Conservation (phyloP, 2,329 filamentous ascomycete species). For the Tolypocladium ophioglossoides region DNA sequence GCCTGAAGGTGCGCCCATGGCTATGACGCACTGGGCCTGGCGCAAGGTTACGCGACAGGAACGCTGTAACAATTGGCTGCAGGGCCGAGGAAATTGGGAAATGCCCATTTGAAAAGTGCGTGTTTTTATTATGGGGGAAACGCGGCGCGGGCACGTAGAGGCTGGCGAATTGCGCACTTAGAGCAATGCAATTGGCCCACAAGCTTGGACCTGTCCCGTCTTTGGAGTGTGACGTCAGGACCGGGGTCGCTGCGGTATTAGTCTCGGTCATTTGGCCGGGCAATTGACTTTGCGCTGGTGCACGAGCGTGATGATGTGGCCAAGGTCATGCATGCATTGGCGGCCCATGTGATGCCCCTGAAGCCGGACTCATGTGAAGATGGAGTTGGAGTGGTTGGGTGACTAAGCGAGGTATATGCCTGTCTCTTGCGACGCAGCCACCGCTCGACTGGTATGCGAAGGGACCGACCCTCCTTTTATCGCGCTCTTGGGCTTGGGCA, state of each 20-base stretch:
- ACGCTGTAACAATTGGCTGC: not conserved
- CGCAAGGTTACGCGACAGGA: not conserved
- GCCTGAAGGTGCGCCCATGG: too few relatives aligned
- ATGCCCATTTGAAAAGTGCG: not conserved
- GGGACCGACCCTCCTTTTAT: not conserved
- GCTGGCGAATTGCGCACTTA: not conserved
- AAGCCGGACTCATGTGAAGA: too few relatives aligned
- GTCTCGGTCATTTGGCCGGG: not conserved
- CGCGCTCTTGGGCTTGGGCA: not conserved
- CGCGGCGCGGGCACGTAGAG: not conserved
- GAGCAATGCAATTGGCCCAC: not conserved
- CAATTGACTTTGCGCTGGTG: not conserved
- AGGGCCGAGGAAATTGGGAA: not conserved
- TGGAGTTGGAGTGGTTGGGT: not conserved
- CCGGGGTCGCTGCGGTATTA: not conserved
- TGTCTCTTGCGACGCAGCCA: not conserved
- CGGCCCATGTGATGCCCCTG: too few relatives aligned
- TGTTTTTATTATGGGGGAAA: not conserved
- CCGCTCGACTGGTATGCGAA: not conserved
- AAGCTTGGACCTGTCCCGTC: not conserved
- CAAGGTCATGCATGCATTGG: too few relatives aligned
- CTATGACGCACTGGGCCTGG: not conserved
- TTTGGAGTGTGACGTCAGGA: not conserved
- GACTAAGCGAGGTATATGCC: not conserved
- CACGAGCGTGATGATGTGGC: not conserved